phyloP scores from a whole-genome alignment of 108 stramenopile species.

The Skeletonema tropicum region DNA sequence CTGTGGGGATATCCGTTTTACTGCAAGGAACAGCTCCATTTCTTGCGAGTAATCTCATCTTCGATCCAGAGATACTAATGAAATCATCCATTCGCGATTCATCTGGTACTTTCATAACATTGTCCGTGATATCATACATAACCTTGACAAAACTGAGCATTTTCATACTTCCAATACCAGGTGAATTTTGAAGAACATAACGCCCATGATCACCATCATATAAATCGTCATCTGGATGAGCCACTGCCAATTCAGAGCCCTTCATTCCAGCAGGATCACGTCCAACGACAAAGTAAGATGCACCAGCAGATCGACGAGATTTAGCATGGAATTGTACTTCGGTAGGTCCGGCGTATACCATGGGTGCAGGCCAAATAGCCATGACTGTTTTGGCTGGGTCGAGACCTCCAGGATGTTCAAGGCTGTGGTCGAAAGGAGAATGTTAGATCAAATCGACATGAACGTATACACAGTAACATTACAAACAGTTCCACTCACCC shows the following conservation, averaged over 20 bases:
- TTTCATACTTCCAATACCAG: constrained; percentile 94
- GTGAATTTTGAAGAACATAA: constrained; percentile 94
- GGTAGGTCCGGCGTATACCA: constrained; percentile 99
- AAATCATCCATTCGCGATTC: constrained; percentile 90
- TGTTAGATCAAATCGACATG: constrained; percentile 1
- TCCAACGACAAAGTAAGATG: constrained; percentile 97
- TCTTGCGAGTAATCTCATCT: constrained; percentile 93
- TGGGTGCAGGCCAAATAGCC: constrained; percentile 99
- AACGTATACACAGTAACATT: not conserved
- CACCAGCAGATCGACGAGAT: constrained; percentile 92
- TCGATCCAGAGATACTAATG: constrained; percentile 95
- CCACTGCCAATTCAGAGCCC: constrained; percentile 84
- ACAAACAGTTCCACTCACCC: constrained; percentile 50
- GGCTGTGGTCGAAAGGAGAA: constrained; percentile 20
- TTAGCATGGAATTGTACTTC: constrained; percentile 99
- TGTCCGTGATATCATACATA: constrained; percentile 96
- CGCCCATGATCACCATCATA: constrained; percentile 98
- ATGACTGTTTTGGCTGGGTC: constrained; percentile 97
- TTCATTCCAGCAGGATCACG: constrained; percentile 99
- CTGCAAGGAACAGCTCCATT: constrained; percentile 96
- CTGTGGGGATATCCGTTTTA: constrained; percentile 90
- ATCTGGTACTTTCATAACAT: constrained; percentile 96
- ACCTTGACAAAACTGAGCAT: constrained; percentile 98
- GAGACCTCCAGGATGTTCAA: constrained; percentile 89
- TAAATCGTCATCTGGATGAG: constrained; percentile 93